Evolutionary conservation across 805 yeast genomes (phyloP), one percentile per base, ranked within the genome.

Genomic region (Candida coquimbonensis): DNA sequence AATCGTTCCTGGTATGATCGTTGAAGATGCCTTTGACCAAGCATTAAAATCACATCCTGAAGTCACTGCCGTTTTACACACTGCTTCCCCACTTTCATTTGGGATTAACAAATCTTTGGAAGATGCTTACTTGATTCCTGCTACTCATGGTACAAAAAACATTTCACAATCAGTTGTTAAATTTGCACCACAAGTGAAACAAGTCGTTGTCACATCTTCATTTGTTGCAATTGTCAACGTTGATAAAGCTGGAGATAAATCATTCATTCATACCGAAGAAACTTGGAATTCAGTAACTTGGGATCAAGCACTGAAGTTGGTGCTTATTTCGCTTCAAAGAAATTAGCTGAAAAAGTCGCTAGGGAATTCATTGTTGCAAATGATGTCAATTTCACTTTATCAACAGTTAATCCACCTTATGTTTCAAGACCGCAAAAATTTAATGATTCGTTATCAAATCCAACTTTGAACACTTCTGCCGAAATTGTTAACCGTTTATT

Each of bases 151-250:
- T 11, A 9, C 9, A 27, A 27, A 27, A 4, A 9, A 27, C 31
- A 27, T 9, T 27, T 27, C 4, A 27, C 9, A 27, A 27, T 27
- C 31, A 67, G 51, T 17, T 2, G 19, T 17, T 17, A 53, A 58
- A 29, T 68, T 62, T 25, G 55, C 49, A 11, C 70, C 74, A 9
- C 54, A 53, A 44, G 70, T 75, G 32, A 66, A 69, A 43, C 65
- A 70, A 38, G 74, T 80, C 32, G 80, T 79, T 17, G 53, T 76
- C n/a, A 80, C 85, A 1, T 78, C 81, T 2, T 79, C 85, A 0
- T 67, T 65, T 53, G 82, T 82, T 17, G 76, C 86, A 0, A 63
- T 78, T 16, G 13, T 47, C 21, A 27, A 54, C 45, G 46, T 50
- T 9, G 36, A n/a, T 25, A 49, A 58, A 42, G 45, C 48, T 4